Conservation (phyloP, 2,329 filamentous ascomycete species). For the Pseudopithomyces chartarum region DNA sequence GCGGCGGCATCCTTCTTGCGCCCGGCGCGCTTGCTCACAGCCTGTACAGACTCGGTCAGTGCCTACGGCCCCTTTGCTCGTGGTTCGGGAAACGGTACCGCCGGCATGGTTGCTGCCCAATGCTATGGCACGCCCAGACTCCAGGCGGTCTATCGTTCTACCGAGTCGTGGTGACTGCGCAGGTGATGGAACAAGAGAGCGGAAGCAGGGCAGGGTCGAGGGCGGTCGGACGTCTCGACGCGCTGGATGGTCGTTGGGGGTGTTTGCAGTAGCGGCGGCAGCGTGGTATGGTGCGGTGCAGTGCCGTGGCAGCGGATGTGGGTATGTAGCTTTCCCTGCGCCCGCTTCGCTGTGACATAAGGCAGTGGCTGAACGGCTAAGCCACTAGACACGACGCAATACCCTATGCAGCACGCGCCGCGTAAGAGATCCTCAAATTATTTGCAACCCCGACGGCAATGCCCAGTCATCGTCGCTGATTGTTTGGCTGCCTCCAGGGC, state of each 20-base stretch:
- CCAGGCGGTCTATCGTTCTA: conserved; percentile 4
- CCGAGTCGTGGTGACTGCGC: background rate
- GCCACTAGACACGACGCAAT: background rate
- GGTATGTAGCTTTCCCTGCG: background rate
- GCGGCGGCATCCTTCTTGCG: conserved; percentile 59
- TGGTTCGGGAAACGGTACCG: conserved; percentile 20
- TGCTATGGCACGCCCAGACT: conserved; percentile 25
- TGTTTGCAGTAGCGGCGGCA: background rate
- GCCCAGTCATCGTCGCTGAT: background rate
- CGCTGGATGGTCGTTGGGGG: background rate
- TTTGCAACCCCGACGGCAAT: background rate
- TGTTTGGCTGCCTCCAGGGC: background rate
- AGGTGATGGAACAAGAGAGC: background rate
- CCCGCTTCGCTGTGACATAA: conserved; percentile 7
- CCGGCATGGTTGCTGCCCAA: conserved; percentile 43
- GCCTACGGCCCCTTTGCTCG: conserved; percentile 6
- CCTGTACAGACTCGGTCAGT: conserved; percentile 45
- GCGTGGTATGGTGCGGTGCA: background rate
- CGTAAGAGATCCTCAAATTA: background rate
- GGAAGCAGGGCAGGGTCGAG: background rate
- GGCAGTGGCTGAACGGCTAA: background rate
- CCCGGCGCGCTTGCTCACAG: conserved; percentile 62
- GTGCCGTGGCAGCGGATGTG: background rate
- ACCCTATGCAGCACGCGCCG: background rate
- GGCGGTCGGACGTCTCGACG: background rate